Percentiles rank a stretch among this genome's conserved stretches.
Conservation (phyloP, 2,329 filamentous ascomycete species). For the Calonectria montana region DNA sequence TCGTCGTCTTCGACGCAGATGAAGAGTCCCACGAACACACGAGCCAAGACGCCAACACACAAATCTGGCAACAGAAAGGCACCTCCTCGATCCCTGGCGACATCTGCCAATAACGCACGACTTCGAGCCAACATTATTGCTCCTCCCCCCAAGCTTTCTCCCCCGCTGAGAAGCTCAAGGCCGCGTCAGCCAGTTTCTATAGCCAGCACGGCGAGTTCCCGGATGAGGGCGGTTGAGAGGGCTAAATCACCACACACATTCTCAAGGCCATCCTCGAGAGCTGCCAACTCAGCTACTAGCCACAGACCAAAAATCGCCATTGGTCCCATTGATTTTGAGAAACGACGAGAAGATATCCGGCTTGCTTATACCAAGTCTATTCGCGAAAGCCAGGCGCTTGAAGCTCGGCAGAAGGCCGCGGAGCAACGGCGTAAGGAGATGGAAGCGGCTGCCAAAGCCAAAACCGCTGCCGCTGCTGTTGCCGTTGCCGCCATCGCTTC, state of each 20-base stretch:
- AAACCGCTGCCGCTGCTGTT: conserved; percentile 46
- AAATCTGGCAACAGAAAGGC: conserved; percentile 50
- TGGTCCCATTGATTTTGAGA: conserved; percentile 86
- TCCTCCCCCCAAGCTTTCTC: conserved; percentile 78
- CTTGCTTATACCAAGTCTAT: conserved; percentile 89
- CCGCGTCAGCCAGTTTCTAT: conserved; percentile 83
- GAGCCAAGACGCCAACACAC: conserved; percentile 58
- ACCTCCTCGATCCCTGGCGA: conserved; percentile 55
- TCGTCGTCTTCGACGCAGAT: conserved; percentile 47
- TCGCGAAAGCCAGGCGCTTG: conserved; percentile 75
- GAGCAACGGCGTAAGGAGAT: conserved; percentile 64
- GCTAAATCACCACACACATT: conserved; percentile 58
- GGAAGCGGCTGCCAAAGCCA: conserved; percentile 57
- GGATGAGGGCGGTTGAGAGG: conserved; percentile 72
- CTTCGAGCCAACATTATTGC: conserved; percentile 81
- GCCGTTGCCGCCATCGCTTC: conserved; percentile 30
- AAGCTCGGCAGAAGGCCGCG: conserved; percentile 63
- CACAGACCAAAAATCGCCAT: conserved; percentile 68
- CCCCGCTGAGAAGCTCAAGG: conserved; percentile 82
- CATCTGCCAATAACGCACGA: conserved; percentile 65
- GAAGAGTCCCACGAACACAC: conserved; percentile 53
- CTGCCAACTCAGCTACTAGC: conserved; percentile 48
- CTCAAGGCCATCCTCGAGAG: conserved; percentile 45
- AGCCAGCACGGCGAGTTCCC: conserved; percentile 77
- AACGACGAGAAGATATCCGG: conserved; percentile 83